A percentile compares a stretch with the other conserved stretches of the same genome.
Evolutionary conservation across 2,329 filamentous ascomycete species (phyloP).

Genomic region (Stachybotrys chartarum): DNA sequence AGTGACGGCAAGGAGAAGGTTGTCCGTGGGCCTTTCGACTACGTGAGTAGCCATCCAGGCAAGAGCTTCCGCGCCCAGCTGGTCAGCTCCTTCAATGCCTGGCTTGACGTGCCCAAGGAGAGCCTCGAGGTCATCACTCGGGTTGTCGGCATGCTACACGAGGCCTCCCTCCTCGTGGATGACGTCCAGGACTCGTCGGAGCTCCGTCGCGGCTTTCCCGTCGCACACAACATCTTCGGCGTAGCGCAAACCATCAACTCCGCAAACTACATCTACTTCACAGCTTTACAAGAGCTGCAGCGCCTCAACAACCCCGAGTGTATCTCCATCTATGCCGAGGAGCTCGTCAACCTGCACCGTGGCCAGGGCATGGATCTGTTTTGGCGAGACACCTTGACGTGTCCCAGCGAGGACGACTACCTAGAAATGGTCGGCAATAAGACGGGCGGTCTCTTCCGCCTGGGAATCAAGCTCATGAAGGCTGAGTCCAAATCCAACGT

Average conservation of each 20-base stretch:
- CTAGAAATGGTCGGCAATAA: slow-evolving; percentile 93
- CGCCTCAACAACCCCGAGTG: slow-evolving; percentile 61
- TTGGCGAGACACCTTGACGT: slow-evolving; percentile 80
- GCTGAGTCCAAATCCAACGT: slow-evolving; percentile 52
- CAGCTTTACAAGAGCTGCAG: slow-evolving; percentile 67
- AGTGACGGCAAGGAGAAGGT: slow-evolving; percentile 69
- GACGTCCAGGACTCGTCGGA: slow-evolving; percentile 80
- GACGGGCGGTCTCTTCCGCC: slow-evolving; percentile 77
- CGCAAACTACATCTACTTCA: slow-evolving; percentile 85
- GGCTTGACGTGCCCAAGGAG: slow-evolving; percentile 65
- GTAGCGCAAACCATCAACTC: slow-evolving; percentile 85
- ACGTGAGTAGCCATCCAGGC: slow-evolving; percentile 70
- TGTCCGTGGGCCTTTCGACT: slow-evolving; percentile 72
- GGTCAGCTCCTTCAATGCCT: slow-evolving; percentile 74
- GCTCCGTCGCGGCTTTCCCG: slow-evolving; percentile 71
- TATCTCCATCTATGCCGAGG: slow-evolving; percentile 69
- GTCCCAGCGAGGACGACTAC: slow-evolving; percentile 81
- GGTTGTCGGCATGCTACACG: slow-evolving; percentile 80
- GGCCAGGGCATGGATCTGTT: slow-evolving; percentile 89
- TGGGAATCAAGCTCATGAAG: slow-evolving; percentile 85
- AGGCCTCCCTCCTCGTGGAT: slow-evolving; percentile 75
- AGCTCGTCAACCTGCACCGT: slow-evolving; percentile 76
- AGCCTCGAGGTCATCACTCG: slow-evolving; percentile 69
- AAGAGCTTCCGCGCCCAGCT: slow-evolving; percentile 79
- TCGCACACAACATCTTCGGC: slow-evolving; percentile 79